Evolutionary conservation across 2,329 filamentous ascomycete species (phyloP), one percentile per base, ranked within the genome.

Genomic region (Neoascochyta sp.): DNA sequence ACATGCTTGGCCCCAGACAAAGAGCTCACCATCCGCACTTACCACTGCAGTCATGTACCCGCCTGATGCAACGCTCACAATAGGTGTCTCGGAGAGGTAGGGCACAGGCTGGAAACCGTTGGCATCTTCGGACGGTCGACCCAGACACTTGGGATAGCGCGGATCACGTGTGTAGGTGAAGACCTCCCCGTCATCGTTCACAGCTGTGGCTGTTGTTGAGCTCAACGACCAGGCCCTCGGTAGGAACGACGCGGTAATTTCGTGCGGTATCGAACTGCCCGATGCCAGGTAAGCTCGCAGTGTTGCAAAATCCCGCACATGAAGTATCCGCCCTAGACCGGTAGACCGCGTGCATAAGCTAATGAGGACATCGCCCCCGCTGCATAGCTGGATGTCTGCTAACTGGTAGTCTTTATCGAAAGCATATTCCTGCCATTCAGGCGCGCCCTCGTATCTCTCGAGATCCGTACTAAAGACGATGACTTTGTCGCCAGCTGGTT

Each of bases 31-130:
- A 6, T 59, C 50, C n/a, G 32, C 24, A 21, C 46, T 47, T 9
- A 60, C 9, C 0, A 54, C 56, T n/a, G 51, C 54, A n/a, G 46
- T 52, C 39, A 60, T 48, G 9, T 54, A 57, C 0, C 59, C 57
- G 1, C 57, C 57, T 0, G 50, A 52, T 2, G 50, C 48, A 13
- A 61, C 44, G 15, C 44, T 52, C 2, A 9, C 11, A 11, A 60
- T 35, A 6, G 11, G 11, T 5, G 41, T 54, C 13, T 60, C 45
- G 1, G 42, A 47, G 3, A 62, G 41, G 24, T 56, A 62, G 5
- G 47, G 41, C 7, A 60, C 29, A 3, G 36, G 28, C 7, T 39
- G 27, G 21, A 47, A 43, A 4, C 16, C n/a, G 3, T 26, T n/a
- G 5, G 9, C 18, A 4, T 26, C 24, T 5, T 32, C 33, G 5